phyloP scores from a whole-genome alignment of 495 filamentous ascomycete genomes.

The Amorphotheca resinae region DNA sequence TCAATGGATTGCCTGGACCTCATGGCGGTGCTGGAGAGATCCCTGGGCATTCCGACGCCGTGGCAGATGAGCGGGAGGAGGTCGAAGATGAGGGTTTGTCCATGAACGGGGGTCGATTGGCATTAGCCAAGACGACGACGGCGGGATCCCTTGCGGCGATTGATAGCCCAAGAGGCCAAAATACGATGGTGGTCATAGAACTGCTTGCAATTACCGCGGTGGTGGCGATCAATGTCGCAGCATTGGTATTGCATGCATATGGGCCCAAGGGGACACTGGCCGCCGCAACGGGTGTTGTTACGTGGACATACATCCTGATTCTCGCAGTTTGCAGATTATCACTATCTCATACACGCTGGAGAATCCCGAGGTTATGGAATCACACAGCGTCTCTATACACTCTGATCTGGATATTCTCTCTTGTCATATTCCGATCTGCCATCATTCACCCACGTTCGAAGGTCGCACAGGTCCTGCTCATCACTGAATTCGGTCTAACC shows the following conservation, averaged over 20 bases:
- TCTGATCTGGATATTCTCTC: conserved; percentile 64
- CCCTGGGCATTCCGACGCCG: neutral
- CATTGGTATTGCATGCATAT: conserved; percentile 42
- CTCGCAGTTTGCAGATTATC: conserved; percentile 63
- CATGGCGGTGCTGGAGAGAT: conserved; percentile 3
- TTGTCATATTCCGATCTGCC: conserved; percentile 71
- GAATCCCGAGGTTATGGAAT: conserved; percentile 72
- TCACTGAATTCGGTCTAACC: conserved; percentile 60
- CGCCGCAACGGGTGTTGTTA: conserved; percentile 48
- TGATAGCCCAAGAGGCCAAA: conserved; percentile 63
- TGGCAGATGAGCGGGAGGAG: conserved; percentile 29
- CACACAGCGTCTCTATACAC: conserved; percentile 84
- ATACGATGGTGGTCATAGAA: conserved; percentile 57
- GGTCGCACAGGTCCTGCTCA: conserved; percentile 45
- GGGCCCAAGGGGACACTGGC: conserved; percentile 45
- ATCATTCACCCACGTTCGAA: conserved; percentile 65
- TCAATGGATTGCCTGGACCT: conserved; percentile 5
- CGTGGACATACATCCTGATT: conserved; percentile 73
- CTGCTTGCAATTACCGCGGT: conserved; percentile 58
- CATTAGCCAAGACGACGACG: conserved; percentile 49
- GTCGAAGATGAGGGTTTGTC: conserved; percentile 56
- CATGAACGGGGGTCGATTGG: conserved; percentile 40
- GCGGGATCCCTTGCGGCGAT: conserved; percentile 58
- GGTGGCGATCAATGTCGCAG: conserved; percentile 51
- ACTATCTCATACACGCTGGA: conserved; percentile 52